Conservation (phyloP, 768 basidiomycete species). For the Epithele typhae region DNA sequence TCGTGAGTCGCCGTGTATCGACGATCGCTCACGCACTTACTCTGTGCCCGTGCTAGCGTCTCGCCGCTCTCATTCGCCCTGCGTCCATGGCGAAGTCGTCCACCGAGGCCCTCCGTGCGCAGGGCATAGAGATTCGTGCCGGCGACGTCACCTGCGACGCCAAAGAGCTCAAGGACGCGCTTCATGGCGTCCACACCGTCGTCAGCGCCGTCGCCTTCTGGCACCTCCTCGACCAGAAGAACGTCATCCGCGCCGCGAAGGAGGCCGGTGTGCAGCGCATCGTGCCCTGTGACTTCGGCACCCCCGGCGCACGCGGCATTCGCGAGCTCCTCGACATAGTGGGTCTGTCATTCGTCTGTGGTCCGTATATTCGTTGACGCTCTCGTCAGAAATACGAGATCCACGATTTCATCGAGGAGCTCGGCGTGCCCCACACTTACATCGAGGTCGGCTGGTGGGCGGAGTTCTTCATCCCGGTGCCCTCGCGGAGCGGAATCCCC, state of each 20-base stretch:
- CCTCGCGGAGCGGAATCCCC: background rate
- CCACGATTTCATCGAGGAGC: constrained; percentile 17
- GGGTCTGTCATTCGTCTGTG: too few relatives aligned
- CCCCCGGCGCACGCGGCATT: constrained; percentile 9
- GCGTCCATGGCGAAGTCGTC: background rate
- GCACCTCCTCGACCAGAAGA: background rate
- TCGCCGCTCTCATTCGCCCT: background rate
- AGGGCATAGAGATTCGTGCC: background rate
- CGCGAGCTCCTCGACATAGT: constrained; percentile 8
- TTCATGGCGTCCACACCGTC: background rate
- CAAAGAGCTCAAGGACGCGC: background rate
- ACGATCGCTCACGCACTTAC: background rate
- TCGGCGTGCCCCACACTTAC: constrained; percentile 22
- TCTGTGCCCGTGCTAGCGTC: background rate
- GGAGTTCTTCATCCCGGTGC: constrained; percentile 9
- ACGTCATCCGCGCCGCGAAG: constrained; percentile 16
- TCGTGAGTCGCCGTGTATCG: constrained; percentile 11
- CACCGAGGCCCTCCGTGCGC: background rate
- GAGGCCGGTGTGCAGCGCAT: constrained; percentile 12
- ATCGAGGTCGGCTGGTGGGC: constrained; percentile 28
- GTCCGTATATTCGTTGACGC: too few relatives aligned
- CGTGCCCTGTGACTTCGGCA: background rate
- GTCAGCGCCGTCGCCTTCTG: background rate
- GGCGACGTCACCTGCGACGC: background rate
- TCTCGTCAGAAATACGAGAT: constrained; percentile 12